Base-by-base conservation (phyloP, 768 basidiomycete genomes). In the Leccinum truebloodii region DNA sequence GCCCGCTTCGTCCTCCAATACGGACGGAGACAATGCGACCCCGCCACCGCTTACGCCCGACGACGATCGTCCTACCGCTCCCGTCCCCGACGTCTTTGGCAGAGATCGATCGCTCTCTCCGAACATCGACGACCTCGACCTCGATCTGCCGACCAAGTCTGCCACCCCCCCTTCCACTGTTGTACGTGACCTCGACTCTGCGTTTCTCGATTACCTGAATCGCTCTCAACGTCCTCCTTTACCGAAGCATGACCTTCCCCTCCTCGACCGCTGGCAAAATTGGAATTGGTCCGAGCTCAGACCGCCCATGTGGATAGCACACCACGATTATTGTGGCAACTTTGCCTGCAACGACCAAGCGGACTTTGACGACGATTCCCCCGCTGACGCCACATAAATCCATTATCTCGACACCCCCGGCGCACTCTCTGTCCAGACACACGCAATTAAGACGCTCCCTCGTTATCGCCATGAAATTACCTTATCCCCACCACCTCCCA, bases 31-130 rank as follows among this genome's bases (percentile, higher is more conserved):
- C 61, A 69, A 66, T 48, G 65, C 59, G 55, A 74, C 71, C 2
- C 74, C 77, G 6, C 75, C 77, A 1, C 71, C 77, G 44, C 67
- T 76, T 52, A 77, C 78, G 0, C 75, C 75, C 49, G 75, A 79
- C 61, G 70, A 76, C 28, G 74, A 73, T 59, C 65, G 66, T 28
- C 63, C 62, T 3, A 8, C 41, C n/a, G 56, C 26, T 3, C 12
- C 39, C n/a, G 54, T 20, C 20, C 60, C 72, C 3, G 66, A 61
- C 32, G 52, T 70, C 32, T 64, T 75, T 49, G 20, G 44, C 44
- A 59, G 59, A 57, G 65, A 58, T 34, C 72, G 59, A 56, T 73
- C 71, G 4, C 66, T 67, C 28, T 67, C 69, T 4, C 67, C 67
- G 14, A 67, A 63, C 18, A 62, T 65, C 22, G 67, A 64, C 34